Percentiles rank a stretch among this genome's conserved stretches.
These are phyloP conservation scores for Heterobasidion irregulare DNA, from an alignment of 1,284 basidiomycete species.

Conservation along the genomic window DNA sequence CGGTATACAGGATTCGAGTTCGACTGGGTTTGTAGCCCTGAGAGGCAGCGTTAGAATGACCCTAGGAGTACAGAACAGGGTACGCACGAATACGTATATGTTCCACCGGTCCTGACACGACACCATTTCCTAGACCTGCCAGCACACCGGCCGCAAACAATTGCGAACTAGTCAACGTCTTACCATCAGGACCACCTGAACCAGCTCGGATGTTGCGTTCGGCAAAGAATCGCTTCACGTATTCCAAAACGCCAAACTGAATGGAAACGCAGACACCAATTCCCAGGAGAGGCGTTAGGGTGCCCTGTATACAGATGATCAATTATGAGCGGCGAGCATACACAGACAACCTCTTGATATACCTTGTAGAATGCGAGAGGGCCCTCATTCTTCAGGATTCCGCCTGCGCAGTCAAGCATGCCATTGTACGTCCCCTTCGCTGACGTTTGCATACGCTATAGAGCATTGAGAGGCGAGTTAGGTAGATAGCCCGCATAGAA, in stretches of 20 bases:
- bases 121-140: conserved; percentile 86
- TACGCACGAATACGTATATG: conserved; percentile 92
- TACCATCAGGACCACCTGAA: conserved; percentile 51
- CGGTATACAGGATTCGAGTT: conserved; percentile 63
- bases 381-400: conserved; percentile 87
- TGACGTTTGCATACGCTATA: conserved; percentile 89
- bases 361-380: conserved; percentile 95
- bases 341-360: background rate
- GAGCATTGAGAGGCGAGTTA: conserved; percentile 7
- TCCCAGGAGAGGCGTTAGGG: conserved; percentile 86
- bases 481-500: background rate
- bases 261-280: conserved; percentile 96
- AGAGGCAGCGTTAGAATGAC: background rate
- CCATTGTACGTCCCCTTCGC: conserved; percentile 83
- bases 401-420: conserved; percentile 83
- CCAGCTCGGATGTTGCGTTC: conserved; percentile 46
- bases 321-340: background rate
- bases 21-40: conserved; percentile 85
- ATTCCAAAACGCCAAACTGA: conserved; percentile 92
- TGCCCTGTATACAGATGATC: conserved; percentile 51
- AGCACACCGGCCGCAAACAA: conserved; percentile 73
- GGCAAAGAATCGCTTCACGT: conserved; percentile 80
- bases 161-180: conserved; percentile 53
- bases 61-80: background rate
- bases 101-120: conserved; percentile 94